Percentiles rank a stretch among this genome's conserved stretches.
These are phyloP conservation scores for Solanum chmielewskii DNA, from an alignment of 257 asterid genomes.

Conservation along the genomic window DNA sequence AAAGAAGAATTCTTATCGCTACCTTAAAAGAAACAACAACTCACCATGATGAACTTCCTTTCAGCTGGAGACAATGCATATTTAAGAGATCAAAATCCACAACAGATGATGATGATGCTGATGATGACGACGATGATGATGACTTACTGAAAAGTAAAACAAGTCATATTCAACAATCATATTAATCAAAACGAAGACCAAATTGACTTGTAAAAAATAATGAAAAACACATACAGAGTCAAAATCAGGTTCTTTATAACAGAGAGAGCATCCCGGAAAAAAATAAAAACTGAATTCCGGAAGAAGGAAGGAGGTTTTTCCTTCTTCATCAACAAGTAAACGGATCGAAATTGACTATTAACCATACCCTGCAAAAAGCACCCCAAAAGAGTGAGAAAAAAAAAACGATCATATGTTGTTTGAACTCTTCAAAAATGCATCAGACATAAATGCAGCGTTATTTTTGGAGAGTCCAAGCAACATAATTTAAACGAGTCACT, in stretches of 20 bases:
- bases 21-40: background rate
- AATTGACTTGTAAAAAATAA: background rate
- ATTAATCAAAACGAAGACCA: background rate
- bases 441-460: background rate
- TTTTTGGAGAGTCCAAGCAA: background rate
- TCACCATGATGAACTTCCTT: constrained; percentile 46
- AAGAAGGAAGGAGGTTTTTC: constrained; percentile 6
- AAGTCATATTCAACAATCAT: background rate
- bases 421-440: too few species aligned
- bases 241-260: constrained; percentile 6
- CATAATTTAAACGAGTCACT: too few species aligned
- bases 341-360: constrained; percentile 15
- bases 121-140: background rate
- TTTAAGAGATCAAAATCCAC: constrained; percentile 17
- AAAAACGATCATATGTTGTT: too few species aligned
- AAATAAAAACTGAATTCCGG: constrained; percentile 13
- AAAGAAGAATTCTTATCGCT: background rate
- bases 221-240: constrained; percentile 4
- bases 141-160: constrained; percentile 4
- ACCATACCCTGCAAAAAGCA: constrained; percentile 25
- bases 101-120: background rate
- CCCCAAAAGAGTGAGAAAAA: background rate
- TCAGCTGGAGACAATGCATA: constrained; percentile 24
- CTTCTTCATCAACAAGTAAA: background rate
- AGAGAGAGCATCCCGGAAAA: constrained; percentile 9